Percentiles rank a stretch among this genome's conserved stretches.
phyloP scores from a whole-genome alignment of 352 stramenopile species.

The Pythium coloratum region DNA sequence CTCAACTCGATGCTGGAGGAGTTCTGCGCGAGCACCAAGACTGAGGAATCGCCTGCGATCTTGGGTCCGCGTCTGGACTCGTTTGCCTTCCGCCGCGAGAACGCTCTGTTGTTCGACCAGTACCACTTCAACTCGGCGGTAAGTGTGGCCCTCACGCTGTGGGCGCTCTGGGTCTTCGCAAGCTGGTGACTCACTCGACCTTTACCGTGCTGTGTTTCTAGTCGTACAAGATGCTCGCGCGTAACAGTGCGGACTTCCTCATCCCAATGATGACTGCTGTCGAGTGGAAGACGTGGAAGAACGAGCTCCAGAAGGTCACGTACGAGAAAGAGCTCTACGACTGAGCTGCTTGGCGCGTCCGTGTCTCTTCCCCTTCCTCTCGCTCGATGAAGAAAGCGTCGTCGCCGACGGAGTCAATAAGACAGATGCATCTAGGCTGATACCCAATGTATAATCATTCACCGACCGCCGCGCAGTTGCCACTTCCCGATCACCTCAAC shows the following conservation, averaged over 20 bases:
- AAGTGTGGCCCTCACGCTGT: conserved; percentile 22
- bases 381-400: conserved; percentile 8
- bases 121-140: conserved; percentile 86
- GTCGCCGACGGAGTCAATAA: conserved; percentile 20
- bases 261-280: conserved; percentile 80
- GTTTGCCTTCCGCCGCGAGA: conserved; percentile 67
- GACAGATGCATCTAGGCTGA: conserved; percentile 28
- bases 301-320: conserved; percentile 65
- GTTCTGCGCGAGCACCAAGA: conserved; percentile 74
- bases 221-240: conserved; percentile 77
- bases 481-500: conserved; percentile 1
- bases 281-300: conserved; percentile 86
- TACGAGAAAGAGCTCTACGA: conserved; percentile 84
- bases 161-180: background rate
- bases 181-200: conserved; percentile 17
- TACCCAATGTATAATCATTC: conserved; percentile 36
- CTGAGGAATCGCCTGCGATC: conserved; percentile 61
- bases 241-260: conserved; percentile 75
- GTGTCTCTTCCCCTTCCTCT: background rate
- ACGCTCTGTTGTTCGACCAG: conserved; percentile 59
- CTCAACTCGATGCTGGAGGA: conserved; percentile 73
- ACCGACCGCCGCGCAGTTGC: conserved; percentile 9
- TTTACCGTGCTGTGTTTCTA: conserved; percentile 22
- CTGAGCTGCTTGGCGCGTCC: conserved; percentile 29
- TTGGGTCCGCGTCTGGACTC: conserved; percentile 75